Conservation (phyloP, 2,329 filamentous ascomycete species). For the Paraphoma sp. region DNA sequence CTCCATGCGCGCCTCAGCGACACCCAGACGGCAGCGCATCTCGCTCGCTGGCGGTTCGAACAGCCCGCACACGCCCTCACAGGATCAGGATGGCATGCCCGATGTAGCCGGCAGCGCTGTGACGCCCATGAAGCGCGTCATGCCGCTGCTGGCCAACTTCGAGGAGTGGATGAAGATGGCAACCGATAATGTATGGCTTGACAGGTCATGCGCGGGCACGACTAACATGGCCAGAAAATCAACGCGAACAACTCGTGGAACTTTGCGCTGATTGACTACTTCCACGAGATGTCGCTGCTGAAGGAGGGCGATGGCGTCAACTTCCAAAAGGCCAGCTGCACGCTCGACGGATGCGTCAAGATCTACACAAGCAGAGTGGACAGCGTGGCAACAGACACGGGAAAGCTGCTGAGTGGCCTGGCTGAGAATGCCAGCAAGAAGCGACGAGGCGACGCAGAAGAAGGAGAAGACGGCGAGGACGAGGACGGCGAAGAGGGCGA, state of each 20-base stretch:
- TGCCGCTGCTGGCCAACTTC: conserved; percentile 95
- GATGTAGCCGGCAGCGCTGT: conserved; percentile 75
- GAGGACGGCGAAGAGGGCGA: conserved; percentile 72
- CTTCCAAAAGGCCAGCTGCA: conserved; percentile 98
- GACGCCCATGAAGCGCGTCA: conserved; percentile 88
- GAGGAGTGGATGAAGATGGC: conserved; percentile 99
- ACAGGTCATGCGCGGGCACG: background rate
- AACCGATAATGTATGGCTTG: conserved; percentile 74
- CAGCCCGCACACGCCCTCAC: conserved; percentile 59
- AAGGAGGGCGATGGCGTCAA: conserved; percentile 98
- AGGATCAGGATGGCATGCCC: conserved; percentile 60
- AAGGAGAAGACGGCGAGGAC: conserved; percentile 57
- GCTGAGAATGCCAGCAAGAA: conserved; percentile 79
- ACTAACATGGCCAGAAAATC: conserved; percentile 63
- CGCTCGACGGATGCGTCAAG: conserved; percentile 96
- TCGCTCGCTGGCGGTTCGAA: conserved; percentile 58
- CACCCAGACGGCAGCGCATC: conserved; percentile 71
- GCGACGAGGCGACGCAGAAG: conserved; percentile 44
- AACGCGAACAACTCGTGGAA: conserved; percentile 99
- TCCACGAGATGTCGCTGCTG: conserved; percentile 97
- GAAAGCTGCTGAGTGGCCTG: conserved; percentile 89
- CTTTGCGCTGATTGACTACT: conserved; percentile 99
- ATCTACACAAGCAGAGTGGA: conserved; percentile 99
- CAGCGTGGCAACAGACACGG: conserved; percentile 96
- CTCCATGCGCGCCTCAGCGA: conserved; percentile 82